Evolutionary conservation across 176 grass and related monocot species (phyloP), one percentile per base, ranked within the genome.

Genomic region (Guadua angustifolia): DNA sequence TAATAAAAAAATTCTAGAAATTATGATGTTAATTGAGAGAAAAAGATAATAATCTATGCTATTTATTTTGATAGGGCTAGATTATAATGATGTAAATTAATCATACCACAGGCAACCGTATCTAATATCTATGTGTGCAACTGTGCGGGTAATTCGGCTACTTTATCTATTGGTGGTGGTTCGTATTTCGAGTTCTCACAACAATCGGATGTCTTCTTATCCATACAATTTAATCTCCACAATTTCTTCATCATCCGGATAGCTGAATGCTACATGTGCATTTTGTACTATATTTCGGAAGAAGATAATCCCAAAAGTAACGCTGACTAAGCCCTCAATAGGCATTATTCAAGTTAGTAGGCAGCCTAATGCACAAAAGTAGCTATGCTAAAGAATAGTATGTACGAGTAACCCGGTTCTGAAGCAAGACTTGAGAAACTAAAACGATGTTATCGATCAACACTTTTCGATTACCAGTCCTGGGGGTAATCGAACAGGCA

Each of bases 291-390:
- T 9, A 44, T 62, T 26, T 25, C 2, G 8, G 12, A 44, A 11
- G 15, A 56, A 76, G 10, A 18, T 45, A 43, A 6, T 11, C 5
- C 49, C n/a, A 69, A 79, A 66, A 24, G 6, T 3, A 35, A 67
- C 22, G 15, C 36, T 44, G 36, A 40, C 49, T 15, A 32, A 25
- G 51, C 13, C 25, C 14, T 26, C 60, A n/a, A 19, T 46, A 19
- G 39, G 4, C 57, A 32, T 46, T 10, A 26, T 35, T 13, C 40
- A 47, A 79, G 45, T 47, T 10, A 66, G 9, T 17, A n/a, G 45
- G 6, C 24, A 65, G 63, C 40, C 39, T 60, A 32, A 60, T 59
- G 69, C 19, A 6, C 36, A 72, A 72, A 82, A 70, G 64, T 25
- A 26, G 11, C 63, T 69, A 55, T 55, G 2, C 63, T 55, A 56